Evolutionary conservation across 768 basidiomycete species (phyloP), one percentile per base, ranked within the genome.

Genomic region (Tulasnella sp.): DNA sequence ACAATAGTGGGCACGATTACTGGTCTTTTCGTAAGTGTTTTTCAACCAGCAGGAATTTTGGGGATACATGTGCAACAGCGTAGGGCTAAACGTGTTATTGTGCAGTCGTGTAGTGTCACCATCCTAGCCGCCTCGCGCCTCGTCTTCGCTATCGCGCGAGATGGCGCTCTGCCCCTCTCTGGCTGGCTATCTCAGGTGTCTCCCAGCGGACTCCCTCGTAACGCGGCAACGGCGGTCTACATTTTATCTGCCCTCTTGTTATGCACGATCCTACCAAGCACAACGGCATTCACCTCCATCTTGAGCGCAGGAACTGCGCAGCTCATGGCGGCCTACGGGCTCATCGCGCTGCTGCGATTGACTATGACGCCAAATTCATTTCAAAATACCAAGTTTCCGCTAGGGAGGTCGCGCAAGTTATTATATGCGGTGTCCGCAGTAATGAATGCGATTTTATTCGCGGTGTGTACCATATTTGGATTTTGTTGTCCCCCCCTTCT

Each of bases 381-480:
- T 41, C 58, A 60, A 22, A 53, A 63, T 54, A 68, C 68, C 24
- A 65, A 63, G 31, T 71, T 69, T 63, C 59, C 60, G 0, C 61
- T 63, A 17, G 70, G 50, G 11, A 52, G 50, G 24, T 7, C 50
- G 5, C 7, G 80, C 4, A 80, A 76, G 59, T 77, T 79, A 2
- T 85, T 89, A 69, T 91, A 89, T 67, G 62, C 82, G 31, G 74
- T 77, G 30, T 76, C 87, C 0, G 76, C 74, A 19, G 55, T 83
- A 4, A 93, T 87, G 75, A 91, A 90, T 63, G 78, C 70, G 0
- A 67, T 91, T 7, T 71, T 90, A 15, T 83, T 91, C 65, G 74
- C 82, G 21, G 86, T 87, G 65, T 74, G 34, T 19, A 53, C n/a
- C 9, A 15, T 19, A 45, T 49, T 22, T 25, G 12, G 12, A 11